A percentile compares a stretch with the other conserved stretches of the same genome.
These are phyloP conservation scores for Chiua sp. DNA, from an alignment of 1,284 basidiomycete species.

Conservation along the genomic window DNA sequence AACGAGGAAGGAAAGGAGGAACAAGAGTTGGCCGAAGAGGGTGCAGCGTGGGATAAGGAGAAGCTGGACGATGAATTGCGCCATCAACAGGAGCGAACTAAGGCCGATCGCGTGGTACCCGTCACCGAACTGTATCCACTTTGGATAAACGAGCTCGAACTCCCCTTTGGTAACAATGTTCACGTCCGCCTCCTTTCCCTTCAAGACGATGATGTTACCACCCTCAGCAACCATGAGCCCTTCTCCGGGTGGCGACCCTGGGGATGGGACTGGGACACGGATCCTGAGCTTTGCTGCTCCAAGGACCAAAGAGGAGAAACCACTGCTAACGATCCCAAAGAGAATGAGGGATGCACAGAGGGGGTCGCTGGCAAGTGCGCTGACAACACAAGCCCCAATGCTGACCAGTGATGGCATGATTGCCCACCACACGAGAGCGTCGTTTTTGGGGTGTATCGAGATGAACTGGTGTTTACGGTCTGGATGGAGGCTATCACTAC, in stretches of 20 bases:
- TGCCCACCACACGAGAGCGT: slow-evolving; percentile 11
- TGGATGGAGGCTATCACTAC: neutral
- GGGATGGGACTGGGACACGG: slow-evolving; percentile 25
- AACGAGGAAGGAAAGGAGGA: slow-evolving; percentile 27
- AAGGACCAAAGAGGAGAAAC: slow-evolving; percentile 30
- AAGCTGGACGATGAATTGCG: slow-evolving; percentile 34
- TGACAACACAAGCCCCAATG: slow-evolving; percentile 21
- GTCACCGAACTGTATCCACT: slow-evolving; percentile 6
- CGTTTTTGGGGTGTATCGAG: slow-evolving; percentile 11
- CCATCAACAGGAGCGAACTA: slow-evolving; percentile 28
- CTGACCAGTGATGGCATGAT: slow-evolving; percentile 31
- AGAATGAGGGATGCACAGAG: slow-evolving; percentile 38
- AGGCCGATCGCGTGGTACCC: slow-evolving; percentile 21
- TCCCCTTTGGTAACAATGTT: slow-evolving; percentile 33
- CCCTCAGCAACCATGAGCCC: slow-evolving; percentile 23
- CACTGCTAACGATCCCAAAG: slow-evolving; percentile 33
- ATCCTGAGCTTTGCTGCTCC: slow-evolving; percentile 30
- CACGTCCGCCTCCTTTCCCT: slow-evolving; percentile 31
- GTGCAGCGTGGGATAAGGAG: slow-evolving; percentile 28
- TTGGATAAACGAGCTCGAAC: slow-evolving; percentile 31
- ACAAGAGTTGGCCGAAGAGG: slow-evolving; percentile 36
- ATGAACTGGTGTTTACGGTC: slow-evolving; percentile 2
- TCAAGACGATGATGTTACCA: slow-evolving; percentile 27
- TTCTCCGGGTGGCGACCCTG: slow-evolving; percentile 28
- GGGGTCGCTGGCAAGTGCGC: slow-evolving; percentile 17